Evolutionary conservation across 2,329 filamentous ascomycete genomes (phyloP), one percentile per base, ranked within the genome.

Genomic region (Dactylonectria estremocensis): DNA sequence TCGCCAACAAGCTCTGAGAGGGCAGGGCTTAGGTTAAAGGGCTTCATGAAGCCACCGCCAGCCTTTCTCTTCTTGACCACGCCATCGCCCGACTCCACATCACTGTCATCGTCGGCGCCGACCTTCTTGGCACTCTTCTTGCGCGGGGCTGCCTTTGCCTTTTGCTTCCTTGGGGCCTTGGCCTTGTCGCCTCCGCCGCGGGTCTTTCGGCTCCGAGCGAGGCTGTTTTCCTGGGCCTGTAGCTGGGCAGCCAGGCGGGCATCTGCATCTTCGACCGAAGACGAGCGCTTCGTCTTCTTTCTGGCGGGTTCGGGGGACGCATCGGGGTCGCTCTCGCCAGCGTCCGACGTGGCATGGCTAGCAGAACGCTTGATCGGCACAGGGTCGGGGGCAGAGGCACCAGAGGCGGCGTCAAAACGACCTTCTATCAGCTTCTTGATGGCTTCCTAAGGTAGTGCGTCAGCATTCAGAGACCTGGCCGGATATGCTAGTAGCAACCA

Each of bases 21-120:
- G 13, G 91, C 88, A 58, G 86, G 85, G 73, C 92, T 95, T 54
- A 96, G 88, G 66, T 89, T 89, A 80, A 95, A 93, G 1, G 92
- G 92, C 83, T 95, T 95, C 85, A 98, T 95, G 78, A 99, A 99
- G 3, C 95, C 96, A 40, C 95, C 95, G 1, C 95, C 95, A 20
- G 95, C 93, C 77, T 95, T 97, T 73, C 93, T 90, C 83, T 93
- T 92, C 11, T 83, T 85, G 75, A 79, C 85, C 69, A 76, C 88
- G 83, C 80, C 90, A 37, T 83, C 91, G 52, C 88, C 91, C 5
- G 86, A 88, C 11, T 90, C 90, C 9, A 92, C 81, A 56, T 95
- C 94, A 74, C 93, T 95, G 74, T 97, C 94, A 74, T 97, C 94
- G 61, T 92, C 91, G 7, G 88, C 89, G 71, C 90, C 92, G 64